These are phyloP conservation scores for Ceratocystis albifundus DNA, from an alignment of 2,329 filamentous ascomycete species.

Conservation along the genomic window DNA sequence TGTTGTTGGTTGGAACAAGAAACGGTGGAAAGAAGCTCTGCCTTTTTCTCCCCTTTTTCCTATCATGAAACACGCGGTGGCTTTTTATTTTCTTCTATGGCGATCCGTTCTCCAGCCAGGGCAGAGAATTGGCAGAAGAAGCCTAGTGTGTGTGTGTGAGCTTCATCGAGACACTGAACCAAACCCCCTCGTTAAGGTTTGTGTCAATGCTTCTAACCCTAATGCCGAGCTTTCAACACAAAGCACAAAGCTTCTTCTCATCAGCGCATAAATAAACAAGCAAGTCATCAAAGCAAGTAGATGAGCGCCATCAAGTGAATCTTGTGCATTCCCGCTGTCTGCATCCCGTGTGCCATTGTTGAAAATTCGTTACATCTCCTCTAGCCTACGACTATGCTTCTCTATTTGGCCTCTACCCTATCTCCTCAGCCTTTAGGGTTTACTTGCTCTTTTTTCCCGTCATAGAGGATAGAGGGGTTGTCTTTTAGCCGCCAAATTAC, in stretches of 20 bases:
- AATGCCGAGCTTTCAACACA: not conserved
- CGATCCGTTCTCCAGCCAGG: not conserved
- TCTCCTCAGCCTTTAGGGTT: not conserved
- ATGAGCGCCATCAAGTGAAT: not conserved
- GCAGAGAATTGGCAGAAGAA: not conserved
- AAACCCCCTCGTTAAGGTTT: not conserved
- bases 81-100: not conserved
- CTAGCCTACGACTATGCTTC: not conserved
- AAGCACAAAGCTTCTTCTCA: not conserved
- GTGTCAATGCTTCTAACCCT: conserved; percentile 1
- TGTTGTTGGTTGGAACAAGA: not conserved
- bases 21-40: no score
- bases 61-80: not conserved
- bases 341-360: not conserved
- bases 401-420: not conserved
- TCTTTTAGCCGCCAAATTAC: conserved; percentile 11
- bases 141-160: not conserved
- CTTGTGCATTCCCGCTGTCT: not conserved
- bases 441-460: no score
- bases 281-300: not conserved
- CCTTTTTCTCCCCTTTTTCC: not conserved
- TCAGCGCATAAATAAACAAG: no score
- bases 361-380: not conserved
- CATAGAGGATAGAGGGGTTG: conserved; percentile 7
- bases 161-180: not conserved